A percentile compares a stretch with the other conserved stretches of the same genome.
Conservation (phyloP, 1,139 yeast species). For the Zygosaccharomyces sapae region DNA sequence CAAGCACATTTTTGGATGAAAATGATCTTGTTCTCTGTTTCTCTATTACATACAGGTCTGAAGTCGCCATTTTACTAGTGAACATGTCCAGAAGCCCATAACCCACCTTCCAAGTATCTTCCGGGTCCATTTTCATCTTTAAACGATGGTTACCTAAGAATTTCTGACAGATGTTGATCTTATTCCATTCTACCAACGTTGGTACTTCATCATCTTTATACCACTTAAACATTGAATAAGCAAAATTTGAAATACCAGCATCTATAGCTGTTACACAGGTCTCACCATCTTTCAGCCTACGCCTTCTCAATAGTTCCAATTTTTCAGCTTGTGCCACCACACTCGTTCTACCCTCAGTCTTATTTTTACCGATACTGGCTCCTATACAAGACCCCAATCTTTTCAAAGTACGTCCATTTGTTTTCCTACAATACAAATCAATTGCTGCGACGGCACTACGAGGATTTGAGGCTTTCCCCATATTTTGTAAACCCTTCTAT, state of each 20-base stretch:
- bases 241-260: slow-evolving; percentile 45
- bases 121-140: slow-evolving; percentile 18
- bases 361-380: slow-evolving; percentile 22
- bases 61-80: slow-evolving; percentile 16
- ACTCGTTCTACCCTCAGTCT: slow-evolving; percentile 14
- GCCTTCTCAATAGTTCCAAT: slow-evolving; percentile 12
- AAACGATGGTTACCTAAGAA: slow-evolving; percentile 23
- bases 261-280: slow-evolving; percentile 40
- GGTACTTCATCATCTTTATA: slow-evolving; percentile 30
- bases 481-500: not conserved
- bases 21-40: slow-evolving; percentile 51
- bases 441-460: slow-evolving; percentile 10
- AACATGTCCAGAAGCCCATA: slow-evolving; percentile 18
- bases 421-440: slow-evolving; percentile 25
- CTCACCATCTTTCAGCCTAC: slow-evolving; percentile 15
- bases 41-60: slow-evolving; percentile 48
- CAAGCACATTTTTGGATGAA: slow-evolving; percentile 46
- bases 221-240: slow-evolving; percentile 32
- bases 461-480: not conserved
- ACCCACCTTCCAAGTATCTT: slow-evolving; percentile 23
- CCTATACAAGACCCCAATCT: slow-evolving; percentile 25
- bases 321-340: slow-evolving; percentile 17
- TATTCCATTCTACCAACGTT: slow-evolving; percentile 42
- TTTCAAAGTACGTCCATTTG: slow-evolving; percentile 19
- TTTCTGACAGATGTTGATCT: slow-evolving; percentile 40